Base-by-base conservation (phyloP, 139 green algal species). In the Deuterostichococcus epilithicus region DNA sequence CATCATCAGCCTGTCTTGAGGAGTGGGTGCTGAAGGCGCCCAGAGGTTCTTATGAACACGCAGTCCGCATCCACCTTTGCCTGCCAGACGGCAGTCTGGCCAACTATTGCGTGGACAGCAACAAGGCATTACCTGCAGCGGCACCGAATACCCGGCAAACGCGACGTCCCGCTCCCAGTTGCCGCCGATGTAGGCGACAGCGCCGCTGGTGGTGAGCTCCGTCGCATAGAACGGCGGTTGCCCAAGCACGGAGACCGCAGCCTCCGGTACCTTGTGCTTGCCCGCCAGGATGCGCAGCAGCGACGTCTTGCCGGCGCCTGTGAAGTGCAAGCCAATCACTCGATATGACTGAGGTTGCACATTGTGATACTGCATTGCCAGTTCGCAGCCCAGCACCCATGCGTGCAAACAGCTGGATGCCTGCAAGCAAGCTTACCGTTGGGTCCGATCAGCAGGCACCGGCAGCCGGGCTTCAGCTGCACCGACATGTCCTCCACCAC, bases 151-250 rank as follows among this genome's bases (percentile, higher is more conserved):
- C 36, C 93, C 93, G 1, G 93, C 95, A 80, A 98, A 97, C 20
- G 95, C 96, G 35, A 99, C 85, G 84, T 98, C 93, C 0, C 92
- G 82, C 70, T 91, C 89, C 96, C 96, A 99, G 78, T 91, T 95
- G 66, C 95, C 94, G 1, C 96, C 96, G 34, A 99, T 79, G 77
- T 99, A 99, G 3, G 90, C 81, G 30, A 99, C 82, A 1, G 89
- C 80, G 3, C 95, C 95, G 37, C 65, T 82, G 69, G 78, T 90
- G 23, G 92, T 95, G 4, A 99, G 87, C 35, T 82, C 34, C 26
- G 91, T 97, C 77, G 94, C 88, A 75, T 98, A 94, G 86, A 99
- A 99, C 59, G 96, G 92, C 13, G 94, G 81, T 42, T 85, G 47
- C 2, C 94, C 94, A 42, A 98, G 83, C 26, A 99, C 86, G 13